phyloP scores from a whole-genome alignment of 371 early-diverging fungal genomes.

The Lichtheimia corymbifera region DNA sequence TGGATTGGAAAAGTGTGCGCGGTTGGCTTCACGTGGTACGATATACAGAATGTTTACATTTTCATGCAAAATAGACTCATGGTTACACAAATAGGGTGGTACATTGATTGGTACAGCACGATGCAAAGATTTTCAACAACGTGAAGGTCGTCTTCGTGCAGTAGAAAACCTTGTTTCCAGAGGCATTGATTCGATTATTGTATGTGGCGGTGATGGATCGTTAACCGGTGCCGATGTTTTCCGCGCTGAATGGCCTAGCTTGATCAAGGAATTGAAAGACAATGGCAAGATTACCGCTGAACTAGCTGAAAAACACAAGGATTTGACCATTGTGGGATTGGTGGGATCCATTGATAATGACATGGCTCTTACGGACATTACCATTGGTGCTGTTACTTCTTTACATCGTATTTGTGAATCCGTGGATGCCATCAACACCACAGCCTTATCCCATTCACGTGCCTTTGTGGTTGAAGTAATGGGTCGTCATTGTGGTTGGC shows the following conservation, averaged over 20 bases:
- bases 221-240: constrained; percentile 96
- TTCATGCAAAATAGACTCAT: not conserved
- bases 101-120: constrained; percentile 98
- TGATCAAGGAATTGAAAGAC: constrained; percentile 76
- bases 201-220: constrained; percentile 99
- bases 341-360: constrained; percentile 98
- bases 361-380: constrained; percentile 96
- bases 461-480: constrained; percentile 99
- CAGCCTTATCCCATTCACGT: constrained; percentile 96
- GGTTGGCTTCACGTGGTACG: constrained; percentile 78
- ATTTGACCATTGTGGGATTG: constrained; percentile 93
- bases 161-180: constrained; percentile 86
- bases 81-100: constrained; percentile 72
- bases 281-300: constrained; percentile 56
- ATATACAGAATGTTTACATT: too few species aligned
- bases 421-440: constrained; percentile 93
- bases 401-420: constrained; percentile 97
- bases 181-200: constrained; percentile 95
- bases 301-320: constrained; percentile 57
- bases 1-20: constrained; percentile 91
- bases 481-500: constrained; percentile 99
- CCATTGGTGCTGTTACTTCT: constrained; percentile 96
- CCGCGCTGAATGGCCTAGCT: constrained; percentile 89
- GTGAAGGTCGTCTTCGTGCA: constrained; percentile 88
- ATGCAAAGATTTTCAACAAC: constrained; percentile 83